Evolutionary conservation across 2,329 filamentous ascomycete species (phyloP), one percentile per base, ranked within the genome.

Genomic region (Neonectria hederae): DNA sequence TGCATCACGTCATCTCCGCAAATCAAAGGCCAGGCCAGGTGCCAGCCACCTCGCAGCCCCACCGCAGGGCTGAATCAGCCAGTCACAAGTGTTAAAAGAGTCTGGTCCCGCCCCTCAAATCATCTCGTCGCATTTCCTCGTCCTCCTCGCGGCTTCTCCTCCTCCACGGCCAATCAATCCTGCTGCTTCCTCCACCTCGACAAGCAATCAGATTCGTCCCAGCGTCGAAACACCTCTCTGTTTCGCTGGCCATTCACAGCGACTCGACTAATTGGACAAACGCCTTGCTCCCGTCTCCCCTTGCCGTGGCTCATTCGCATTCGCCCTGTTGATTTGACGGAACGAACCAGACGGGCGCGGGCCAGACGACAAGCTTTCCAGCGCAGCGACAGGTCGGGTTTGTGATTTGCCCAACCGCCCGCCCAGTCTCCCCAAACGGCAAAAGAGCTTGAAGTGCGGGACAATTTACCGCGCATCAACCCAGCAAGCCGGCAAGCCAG

Each of bases 51-150:
- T 7, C 26, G 6, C 3, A 5, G 76, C 60, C 77, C 82, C 80
- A 81, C 78, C 64, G n/a, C 35, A 43, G 72, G 69, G 80, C 78
- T 82, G 78, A 83, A 75, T 82, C 80, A 83, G 82, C 83, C 83
- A 85, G 80, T 84, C 79, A 85, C 74, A 82, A 74, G 74, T 75
- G 76, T 78, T 79, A 77, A 80, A 81, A 78, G 77, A 78, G 73
- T 75, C 76, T 76, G 76, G 77, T 78, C 77, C 78, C 76, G 76
- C 75, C 81, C 80, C 80, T 84, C 83, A 84, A 84, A 84, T 85
- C 83, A 85, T 76, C 78, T 82, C 78, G 77, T 80, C 77, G 77
- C 77, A 82, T 81, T 79, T 76, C 71, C 72, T 81, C 80, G 78
- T 79, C 78, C 76, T 78, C 75, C 76, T 73, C 70, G 62, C 70